Evolutionary conservation across 257 asterid species (phyloP).

Genomic region (Solanum rostratum): DNA sequence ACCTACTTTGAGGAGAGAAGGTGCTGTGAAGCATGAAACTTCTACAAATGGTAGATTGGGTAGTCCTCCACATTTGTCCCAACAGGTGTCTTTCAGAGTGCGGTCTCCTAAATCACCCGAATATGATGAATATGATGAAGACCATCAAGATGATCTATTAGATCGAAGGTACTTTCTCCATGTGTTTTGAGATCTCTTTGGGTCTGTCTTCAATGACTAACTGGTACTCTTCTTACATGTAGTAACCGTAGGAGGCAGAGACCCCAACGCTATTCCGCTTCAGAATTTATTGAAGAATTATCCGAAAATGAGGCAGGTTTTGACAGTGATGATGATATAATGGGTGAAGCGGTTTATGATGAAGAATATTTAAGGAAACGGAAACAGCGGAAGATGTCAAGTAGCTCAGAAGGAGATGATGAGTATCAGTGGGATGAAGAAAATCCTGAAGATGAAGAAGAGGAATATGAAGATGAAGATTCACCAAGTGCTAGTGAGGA

Average conservation of each 20-base stretch:
- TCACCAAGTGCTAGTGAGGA: slow-evolving; percentile 55
- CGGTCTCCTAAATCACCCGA: slow-evolving; percentile 54
- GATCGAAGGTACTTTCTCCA: slow-evolving; percentile 54
- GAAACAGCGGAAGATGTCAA: slow-evolving; percentile 52
- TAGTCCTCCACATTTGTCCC: slow-evolving; percentile 52
- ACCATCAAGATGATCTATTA: slow-evolving; percentile 36
- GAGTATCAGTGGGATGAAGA: slow-evolving; percentile 77
- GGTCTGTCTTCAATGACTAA: neutral
- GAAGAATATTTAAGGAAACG: slow-evolving; percentile 69
- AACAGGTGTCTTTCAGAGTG: slow-evolving; percentile 22
- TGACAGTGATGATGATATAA: slow-evolving; percentile 87
- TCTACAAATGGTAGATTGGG: slow-evolving; percentile 55
- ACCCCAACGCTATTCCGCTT: slow-evolving; percentile 68
- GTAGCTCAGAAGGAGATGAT: slow-evolving; percentile 91
- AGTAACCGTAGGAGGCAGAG: slow-evolving; percentile 80
- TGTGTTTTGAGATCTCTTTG: neutral
- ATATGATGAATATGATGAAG: slow-evolving; percentile 39
- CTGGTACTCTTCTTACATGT: neutral
- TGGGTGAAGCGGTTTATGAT: slow-evolving; percentile 90
- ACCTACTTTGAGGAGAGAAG: slow-evolving; percentile 43
- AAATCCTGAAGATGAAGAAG: slow-evolving; percentile 73
- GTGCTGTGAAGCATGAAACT: slow-evolving; percentile 34
- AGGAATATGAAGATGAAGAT: slow-evolving; percentile 56
- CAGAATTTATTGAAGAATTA: slow-evolving; percentile 58
- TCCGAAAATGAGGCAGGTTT: slow-evolving; percentile 69